These are phyloP conservation scores for Fusarium mundagurra DNA, from an alignment of 2,329 filamentous ascomycete species.

Conservation along the genomic window DNA sequence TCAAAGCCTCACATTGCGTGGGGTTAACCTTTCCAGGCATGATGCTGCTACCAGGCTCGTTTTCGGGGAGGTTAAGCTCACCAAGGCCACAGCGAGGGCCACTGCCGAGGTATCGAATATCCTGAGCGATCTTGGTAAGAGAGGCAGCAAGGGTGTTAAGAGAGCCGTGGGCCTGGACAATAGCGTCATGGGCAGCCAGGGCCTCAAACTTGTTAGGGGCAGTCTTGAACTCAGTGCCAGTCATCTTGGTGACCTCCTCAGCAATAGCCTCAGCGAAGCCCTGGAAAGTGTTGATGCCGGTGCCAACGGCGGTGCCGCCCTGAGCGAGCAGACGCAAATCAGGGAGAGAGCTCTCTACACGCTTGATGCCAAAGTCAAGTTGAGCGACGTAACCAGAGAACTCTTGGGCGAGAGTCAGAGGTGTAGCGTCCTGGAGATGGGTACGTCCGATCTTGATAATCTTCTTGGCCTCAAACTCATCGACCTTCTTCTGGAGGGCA, in stretches of 20 bases:
- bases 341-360: slow-evolving; percentile 83
- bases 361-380: slow-evolving; percentile 88
- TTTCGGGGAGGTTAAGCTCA: slow-evolving; percentile 93
- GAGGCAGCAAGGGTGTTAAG: slow-evolving; percentile 93
- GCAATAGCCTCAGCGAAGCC: slow-evolving; percentile 96
- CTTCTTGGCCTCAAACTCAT: slow-evolving; percentile 82
- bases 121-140: slow-evolving; percentile 97
- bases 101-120: slow-evolving; percentile 95
- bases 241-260: slow-evolving; percentile 89
- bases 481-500: slow-evolving; percentile 87
- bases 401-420: slow-evolving; percentile 93
- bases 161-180: slow-evolving; percentile 92
- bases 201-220: slow-evolving; percentile 99
- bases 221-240: slow-evolving; percentile 91
- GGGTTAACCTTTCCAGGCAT: slow-evolving; percentile 99
- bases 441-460: slow-evolving; percentile 99
- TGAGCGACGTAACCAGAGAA: slow-evolving; percentile 98
- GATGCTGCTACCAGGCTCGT: slow-evolving; percentile 97
- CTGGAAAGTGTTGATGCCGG: slow-evolving; percentile 96
- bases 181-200: slow-evolving; percentile 92
- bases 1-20: slow-evolving; percentile 96
- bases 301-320: slow-evolving; percentile 96
- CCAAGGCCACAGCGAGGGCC: slow-evolving; percentile 95
- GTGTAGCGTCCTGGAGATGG: slow-evolving; percentile 96
- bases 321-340: slow-evolving; percentile 89